These are phyloP conservation scores for Chaetomiaceae sp. DNA, from an alignment of 2,329 filamentous ascomycete species.

Conservation along the genomic window DNA sequence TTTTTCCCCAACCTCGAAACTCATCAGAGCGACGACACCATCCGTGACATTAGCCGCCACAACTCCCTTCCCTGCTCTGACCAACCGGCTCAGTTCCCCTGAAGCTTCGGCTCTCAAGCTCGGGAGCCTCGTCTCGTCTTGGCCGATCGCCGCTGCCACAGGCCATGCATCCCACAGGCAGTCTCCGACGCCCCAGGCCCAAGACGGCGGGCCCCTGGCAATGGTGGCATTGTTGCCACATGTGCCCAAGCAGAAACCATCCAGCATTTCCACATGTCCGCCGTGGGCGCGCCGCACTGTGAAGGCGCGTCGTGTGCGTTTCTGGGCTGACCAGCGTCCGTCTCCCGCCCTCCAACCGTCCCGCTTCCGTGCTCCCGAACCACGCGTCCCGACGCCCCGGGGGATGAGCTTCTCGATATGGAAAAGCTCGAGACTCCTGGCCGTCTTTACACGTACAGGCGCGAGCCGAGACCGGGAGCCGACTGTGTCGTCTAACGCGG, in stretches of 20 bases:
- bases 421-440: slow-evolving; percentile 15
- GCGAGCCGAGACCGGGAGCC: slow-evolving; percentile 22
- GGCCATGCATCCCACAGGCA: no score
- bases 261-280: background rate
- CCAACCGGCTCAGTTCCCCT: background rate
- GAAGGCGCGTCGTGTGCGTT: background rate
- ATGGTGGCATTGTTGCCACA: background rate
- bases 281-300: background rate
- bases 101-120: background rate
- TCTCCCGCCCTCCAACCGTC: background rate
- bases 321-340: background rate
- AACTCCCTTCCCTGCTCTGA: background rate
- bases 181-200: no score
- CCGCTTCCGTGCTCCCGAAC: slow-evolving; percentile 3
- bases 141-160: no score
- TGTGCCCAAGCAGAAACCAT: background rate
- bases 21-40: slow-evolving; percentile 11
- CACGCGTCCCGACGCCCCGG: background rate
- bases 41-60: slow-evolving; percentile 25
- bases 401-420: slow-evolving; percentile 7
- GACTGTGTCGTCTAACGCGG: slow-evolving; percentile 12
- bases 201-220: no score
- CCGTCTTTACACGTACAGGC: slow-evolving; percentile 9
- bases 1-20: no score
- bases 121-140: background rate